Evolutionary conservation across 1,284 basidiomycete genomes (phyloP).

Genomic region (Tilletia walkeri): DNA sequence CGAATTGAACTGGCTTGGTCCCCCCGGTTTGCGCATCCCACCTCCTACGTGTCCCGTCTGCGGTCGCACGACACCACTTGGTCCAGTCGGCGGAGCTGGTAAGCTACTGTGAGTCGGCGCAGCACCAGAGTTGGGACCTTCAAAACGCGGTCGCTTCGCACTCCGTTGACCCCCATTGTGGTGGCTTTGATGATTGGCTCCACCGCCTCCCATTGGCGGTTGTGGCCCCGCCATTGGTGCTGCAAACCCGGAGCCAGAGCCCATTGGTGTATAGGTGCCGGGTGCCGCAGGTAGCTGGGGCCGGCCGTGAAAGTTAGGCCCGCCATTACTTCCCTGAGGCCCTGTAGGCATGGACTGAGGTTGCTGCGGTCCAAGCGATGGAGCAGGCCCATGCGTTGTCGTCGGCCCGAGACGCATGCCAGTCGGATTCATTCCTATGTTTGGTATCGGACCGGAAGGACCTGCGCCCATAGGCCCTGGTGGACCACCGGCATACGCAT

Average conservation of each 20-base stretch:
- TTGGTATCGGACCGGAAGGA: neutral
- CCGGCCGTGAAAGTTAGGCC: neutral
- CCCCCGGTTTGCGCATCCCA: no score
- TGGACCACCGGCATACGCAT: neutral
- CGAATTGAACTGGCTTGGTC: no score
- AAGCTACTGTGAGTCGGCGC: slow-evolving; percentile 3
- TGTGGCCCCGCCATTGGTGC: slow-evolving; percentile 12
- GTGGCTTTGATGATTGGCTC: neutral
- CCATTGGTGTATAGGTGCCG: slow-evolving; percentile 9
- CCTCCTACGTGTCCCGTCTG: no score
- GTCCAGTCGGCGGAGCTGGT: slow-evolving; percentile 4
- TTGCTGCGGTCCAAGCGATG: slow-evolving; percentile 2
- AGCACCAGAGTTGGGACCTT: neutral
- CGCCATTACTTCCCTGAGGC: neutral
- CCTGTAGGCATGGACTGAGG: neutral
- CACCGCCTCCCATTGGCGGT: neutral
- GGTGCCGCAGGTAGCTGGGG: neutral
- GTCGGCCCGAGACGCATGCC: slow-evolving; percentile 3
- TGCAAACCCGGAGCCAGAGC: slow-evolving; percentile 14
- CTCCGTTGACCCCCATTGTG: slow-evolving; percentile 1
- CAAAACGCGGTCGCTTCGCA: slow-evolving; percentile 2
- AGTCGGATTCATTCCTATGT: neutral
- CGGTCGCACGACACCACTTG: no score
- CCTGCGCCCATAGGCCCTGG: neutral
- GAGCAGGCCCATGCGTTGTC: neutral